These are phyloP conservation scores for Penicillium desertorum DNA, from an alignment of 495 filamentous ascomycete species.

Conservation along the genomic window DNA sequence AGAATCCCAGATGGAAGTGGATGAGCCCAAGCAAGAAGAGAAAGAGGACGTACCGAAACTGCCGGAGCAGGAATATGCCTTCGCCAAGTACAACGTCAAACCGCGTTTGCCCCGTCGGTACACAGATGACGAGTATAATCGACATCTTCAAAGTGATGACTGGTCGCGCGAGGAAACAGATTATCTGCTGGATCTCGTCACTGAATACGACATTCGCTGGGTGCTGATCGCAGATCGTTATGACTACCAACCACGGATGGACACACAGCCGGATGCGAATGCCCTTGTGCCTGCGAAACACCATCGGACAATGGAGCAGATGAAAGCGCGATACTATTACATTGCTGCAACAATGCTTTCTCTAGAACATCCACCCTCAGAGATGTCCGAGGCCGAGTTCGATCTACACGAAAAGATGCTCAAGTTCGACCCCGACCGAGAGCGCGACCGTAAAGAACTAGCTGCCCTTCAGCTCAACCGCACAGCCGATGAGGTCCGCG, in stretches of 20 bases:
- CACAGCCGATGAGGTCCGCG: conserved; percentile 80
- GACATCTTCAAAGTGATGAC: conserved; percentile 65
- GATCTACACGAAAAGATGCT: conserved; percentile 76
- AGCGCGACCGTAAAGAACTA: conserved; percentile 77
- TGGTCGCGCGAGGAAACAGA: conserved; percentile 95
- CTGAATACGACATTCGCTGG: conserved; percentile 83
- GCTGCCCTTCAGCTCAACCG: conserved; percentile 75
- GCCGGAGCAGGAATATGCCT: conserved; percentile 46
- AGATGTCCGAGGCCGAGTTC: conserved; percentile 83
- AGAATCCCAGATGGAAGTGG: conserved; percentile 44
- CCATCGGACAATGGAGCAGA: conserved; percentile 74
- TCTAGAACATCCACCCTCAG: conserved; percentile 73
- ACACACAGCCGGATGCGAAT: conserved; percentile 39
- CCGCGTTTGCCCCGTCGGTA: conserved; percentile 69
- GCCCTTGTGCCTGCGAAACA: conserved; percentile 44
- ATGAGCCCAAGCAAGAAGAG: conserved; percentile 30
- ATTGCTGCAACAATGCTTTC: conserved; percentile 83
- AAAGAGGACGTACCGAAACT: conserved; percentile 38
- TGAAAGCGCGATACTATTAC: conserved; percentile 88
- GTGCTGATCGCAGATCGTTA: conserved; percentile 91
- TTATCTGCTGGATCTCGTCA: conserved; percentile 72
- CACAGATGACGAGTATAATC: conserved; percentile 80
- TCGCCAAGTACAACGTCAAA: conserved; percentile 80
- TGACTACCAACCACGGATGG: conserved; percentile 60
- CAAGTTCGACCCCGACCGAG: conserved; percentile 77